A percentile compares a stretch with the other conserved stretches of the same genome.
phyloP scores from a whole-genome alignment of 306 rosid genomes.

The Vigna nakashimae region DNA sequence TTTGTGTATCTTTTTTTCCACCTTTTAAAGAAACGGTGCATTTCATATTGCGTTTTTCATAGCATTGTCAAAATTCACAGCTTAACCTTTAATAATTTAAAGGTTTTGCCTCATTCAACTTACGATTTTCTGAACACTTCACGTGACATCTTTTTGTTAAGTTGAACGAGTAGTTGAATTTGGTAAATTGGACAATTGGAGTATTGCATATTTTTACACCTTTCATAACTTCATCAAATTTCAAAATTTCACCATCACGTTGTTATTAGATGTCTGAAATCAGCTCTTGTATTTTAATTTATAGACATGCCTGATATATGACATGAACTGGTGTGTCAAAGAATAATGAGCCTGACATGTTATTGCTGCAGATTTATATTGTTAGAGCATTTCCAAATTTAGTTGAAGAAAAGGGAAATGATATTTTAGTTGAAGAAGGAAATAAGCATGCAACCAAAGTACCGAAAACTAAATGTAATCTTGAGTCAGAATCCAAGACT shows the following conservation, averaged over 20 bases:
- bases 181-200: no score
- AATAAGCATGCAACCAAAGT: conserved; percentile 11
- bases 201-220: no score
- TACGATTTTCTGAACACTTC: no score
- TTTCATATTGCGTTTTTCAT: neutral
- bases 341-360: neutral
- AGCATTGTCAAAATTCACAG: neutral
- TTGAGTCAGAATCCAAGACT: conserved; percentile 27
- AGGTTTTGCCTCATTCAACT: neutral
- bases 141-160: no score
- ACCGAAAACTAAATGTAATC: conserved; percentile 35
- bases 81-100: neutral
- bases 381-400: conserved; percentile 54
- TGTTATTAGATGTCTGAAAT: conserved; percentile 22
- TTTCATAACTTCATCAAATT: no score
- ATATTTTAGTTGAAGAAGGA: conserved; percentile 38
- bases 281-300: conserved; percentile 13
- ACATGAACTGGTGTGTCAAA: neutral
- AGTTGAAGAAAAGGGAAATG: conserved; percentile 39
- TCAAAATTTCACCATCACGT: neutral
- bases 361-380: conserved; percentile 60
- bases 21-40: no score
- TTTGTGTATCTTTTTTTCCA: no score
- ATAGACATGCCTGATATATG: neutral
- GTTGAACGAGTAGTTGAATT: no score